Evolutionary conservation across 495 filamentous ascomycete species (phyloP), one percentile per base, ranked within the genome.

Genomic region (Entonaema liquescens): DNA sequence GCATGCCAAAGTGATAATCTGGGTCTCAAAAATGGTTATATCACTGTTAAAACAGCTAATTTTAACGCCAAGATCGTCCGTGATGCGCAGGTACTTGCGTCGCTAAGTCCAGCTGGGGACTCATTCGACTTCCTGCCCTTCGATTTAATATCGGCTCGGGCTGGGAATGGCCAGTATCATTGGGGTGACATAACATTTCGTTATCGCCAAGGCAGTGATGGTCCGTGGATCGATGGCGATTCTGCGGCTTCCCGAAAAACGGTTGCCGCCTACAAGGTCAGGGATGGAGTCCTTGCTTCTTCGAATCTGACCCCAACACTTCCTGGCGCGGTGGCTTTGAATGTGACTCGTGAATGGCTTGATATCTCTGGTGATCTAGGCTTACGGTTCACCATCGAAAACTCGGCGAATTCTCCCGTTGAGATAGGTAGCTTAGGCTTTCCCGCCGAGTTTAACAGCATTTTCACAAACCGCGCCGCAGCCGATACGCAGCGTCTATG

Each of bases 371-470:
- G 83, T 5, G 84, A 87, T 57, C 70, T 87, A 5, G 81, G 68
- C 5, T 66, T 87, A 40, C 76, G 76, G 54, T 83, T 86, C 69
- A 85, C 80, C 3, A 54, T 87, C n/a, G 75, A 65, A 19, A 88
- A 88, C 70, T 62, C 69, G 6, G 79, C 63, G 15, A 63, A 61
- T 0, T 59, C 74, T 1, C 50, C 76, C 2, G 55, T 87, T 2
- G 85, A 88, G 49, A 69, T 88, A 13, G 85, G 85, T 9, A 81
- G 82, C 55, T 74, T 88, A 2, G 85, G 85, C 0, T 82, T 87
- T 55, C 85, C 85, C 0, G 78, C 83, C 49, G 83, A 85, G 71
- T 84, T 86, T 77, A 87, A 87, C 72, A 88, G 82, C 71, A 86
- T 87, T 62, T 88, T 88, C 70, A 84, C 80, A n/a, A 80, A 79